Percentiles rank a stretch among this genome's conserved stretches.
Conservation (phyloP, 2,329 filamentous ascomycete species). For the Fusarium neocosmosporiellum region DNA sequence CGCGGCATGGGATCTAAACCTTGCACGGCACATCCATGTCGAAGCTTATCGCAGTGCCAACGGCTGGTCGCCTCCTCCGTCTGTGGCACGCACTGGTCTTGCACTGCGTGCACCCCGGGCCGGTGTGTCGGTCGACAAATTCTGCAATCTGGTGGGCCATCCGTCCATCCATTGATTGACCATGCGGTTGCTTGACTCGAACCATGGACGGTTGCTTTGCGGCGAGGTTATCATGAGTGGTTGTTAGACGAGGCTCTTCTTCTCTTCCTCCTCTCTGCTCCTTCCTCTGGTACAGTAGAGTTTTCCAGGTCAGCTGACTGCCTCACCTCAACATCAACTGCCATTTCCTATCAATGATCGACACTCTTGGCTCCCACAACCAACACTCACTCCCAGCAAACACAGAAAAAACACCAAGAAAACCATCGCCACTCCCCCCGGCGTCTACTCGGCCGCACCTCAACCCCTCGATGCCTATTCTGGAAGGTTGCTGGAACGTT, state of each 20-base stretch:
- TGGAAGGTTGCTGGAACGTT: constrained; percentile 46
- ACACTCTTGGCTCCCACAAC: neutral
- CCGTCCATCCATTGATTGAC: neutral
- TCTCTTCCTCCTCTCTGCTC: neutral
- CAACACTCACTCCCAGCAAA: neutral
- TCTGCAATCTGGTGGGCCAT: neutral
- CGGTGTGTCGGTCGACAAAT: constrained; percentile 1
- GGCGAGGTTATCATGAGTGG: neutral
- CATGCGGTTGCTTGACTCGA: neutral
- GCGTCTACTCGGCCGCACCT: constrained; percentile 35
- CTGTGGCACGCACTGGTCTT: neutral
- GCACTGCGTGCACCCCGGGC: neutral
- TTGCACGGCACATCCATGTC: neutral
- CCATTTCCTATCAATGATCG: neutral
- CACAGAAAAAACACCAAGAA: neutral
- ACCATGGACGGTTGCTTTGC: neutral
- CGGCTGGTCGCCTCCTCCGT: neutral
- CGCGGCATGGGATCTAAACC: neutral
- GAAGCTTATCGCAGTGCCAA: constrained; percentile 4
- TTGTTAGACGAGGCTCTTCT: neutral
- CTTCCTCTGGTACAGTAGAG: neutral
- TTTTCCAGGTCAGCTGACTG: neutral
- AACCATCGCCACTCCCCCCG: constrained; percentile 27
- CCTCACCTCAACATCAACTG: neutral
- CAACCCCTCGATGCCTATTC: constrained; percentile 30